Evolutionary conservation across 1,284 basidiomycete species (phyloP).

Genomic region (Bondarzewia mesenterica): DNA sequence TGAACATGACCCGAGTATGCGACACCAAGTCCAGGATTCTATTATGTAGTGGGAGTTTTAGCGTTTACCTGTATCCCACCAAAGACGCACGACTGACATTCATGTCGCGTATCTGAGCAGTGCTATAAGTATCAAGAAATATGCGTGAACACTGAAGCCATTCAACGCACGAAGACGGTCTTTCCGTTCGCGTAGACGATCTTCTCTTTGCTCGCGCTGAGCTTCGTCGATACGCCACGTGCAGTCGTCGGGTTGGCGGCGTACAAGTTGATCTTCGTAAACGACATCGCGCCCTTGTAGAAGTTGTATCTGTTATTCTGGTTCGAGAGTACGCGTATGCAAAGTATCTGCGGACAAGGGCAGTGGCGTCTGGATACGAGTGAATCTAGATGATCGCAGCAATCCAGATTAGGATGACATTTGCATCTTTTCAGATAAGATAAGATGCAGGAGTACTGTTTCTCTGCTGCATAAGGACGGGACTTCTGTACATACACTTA

Average conservation of each 20-base stretch:
- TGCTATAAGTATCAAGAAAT: neutral
- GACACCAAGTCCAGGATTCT: constrained; percentile 52
- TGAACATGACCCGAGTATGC: constrained; percentile 79
- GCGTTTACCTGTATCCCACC: neutral
- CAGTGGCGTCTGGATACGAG: neutral
- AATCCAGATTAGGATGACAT: no score
- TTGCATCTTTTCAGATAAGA: no score
- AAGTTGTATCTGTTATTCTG: no score
- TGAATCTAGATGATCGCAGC: neutral
- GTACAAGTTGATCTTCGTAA: constrained; percentile 47
- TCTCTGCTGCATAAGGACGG: no score
- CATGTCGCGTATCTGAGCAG: constrained; percentile 50
- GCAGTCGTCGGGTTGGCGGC: constrained; percentile 72
- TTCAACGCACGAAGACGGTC: constrained; percentile 68
- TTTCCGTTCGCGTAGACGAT: constrained; percentile 84
- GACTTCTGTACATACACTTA: no score
- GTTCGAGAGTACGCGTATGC: no score
- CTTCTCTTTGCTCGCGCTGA: constrained; percentile 78
- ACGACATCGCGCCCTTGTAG: constrained; percentile 38
- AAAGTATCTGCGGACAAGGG: no score
- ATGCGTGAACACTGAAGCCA: neutral
- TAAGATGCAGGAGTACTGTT: no score
- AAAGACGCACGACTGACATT: constrained; percentile 28
- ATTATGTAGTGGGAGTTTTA: constrained; percentile 6
- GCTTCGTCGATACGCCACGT: constrained; percentile 74